phyloP scores from a whole-genome alignment of 768 basidiomycete genomes.

The Astraeus odoratus region DNA sequence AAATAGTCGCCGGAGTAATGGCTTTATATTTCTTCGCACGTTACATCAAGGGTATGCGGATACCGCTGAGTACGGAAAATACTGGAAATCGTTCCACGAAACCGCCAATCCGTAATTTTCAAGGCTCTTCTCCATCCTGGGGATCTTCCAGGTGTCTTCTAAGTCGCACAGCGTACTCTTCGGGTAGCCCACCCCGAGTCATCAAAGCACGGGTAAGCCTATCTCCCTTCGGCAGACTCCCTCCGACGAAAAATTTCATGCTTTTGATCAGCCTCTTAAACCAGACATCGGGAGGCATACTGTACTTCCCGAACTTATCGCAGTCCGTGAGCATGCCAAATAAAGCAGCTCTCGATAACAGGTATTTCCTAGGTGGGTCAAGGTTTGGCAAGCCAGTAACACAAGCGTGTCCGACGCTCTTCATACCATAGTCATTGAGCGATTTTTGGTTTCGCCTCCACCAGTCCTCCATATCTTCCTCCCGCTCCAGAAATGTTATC shows the following conservation, averaged over 20 bases:
- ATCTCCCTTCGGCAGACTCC: background rate
- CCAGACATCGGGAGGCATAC: background rate
- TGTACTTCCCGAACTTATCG: background rate
- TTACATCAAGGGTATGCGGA: too few species aligned
- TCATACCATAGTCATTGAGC: background rate
- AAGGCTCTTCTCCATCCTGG: background rate
- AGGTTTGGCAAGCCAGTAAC: background rate
- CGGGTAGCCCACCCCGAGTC: background rate
- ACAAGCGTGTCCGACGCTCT: background rate
- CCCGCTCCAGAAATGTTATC: constrained; percentile 15
- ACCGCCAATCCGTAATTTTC: too few species aligned
- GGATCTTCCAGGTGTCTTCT: background rate
- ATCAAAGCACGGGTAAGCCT: background rate
- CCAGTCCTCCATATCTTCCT: constrained; percentile 24
- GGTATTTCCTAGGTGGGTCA: background rate
- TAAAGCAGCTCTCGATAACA: background rate
- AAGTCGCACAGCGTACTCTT: background rate
- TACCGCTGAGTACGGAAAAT: too few species aligned
- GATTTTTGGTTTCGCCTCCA: constrained; percentile 12
- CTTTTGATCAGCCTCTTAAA: background rate
- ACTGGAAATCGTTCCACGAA: too few species aligned
- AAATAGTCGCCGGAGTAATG: too few species aligned
- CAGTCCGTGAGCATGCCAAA: background rate
- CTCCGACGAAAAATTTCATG: background rate
- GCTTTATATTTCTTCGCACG: too few species aligned